Conservation (phyloP, 495 filamentous ascomycete species). For the Thermothielavioides terrestris region DNA sequence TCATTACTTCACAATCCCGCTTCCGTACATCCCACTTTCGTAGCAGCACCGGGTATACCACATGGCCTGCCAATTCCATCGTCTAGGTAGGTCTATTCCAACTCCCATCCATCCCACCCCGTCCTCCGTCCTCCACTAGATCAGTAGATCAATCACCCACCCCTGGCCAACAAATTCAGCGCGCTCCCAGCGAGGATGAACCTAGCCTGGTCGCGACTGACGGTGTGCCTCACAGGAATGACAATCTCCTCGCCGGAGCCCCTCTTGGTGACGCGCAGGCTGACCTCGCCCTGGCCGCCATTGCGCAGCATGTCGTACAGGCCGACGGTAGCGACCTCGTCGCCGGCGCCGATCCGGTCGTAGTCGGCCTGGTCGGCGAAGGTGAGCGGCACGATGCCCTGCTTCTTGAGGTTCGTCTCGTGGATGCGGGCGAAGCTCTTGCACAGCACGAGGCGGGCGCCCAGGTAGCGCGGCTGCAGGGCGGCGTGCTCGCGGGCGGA, state of each 20-base stretch:
- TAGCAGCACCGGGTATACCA: background rate
- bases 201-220: slow-evolving; percentile 77
- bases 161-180: slow-evolving; percentile 72
- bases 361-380: slow-evolving; percentile 86
- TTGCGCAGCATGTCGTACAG: slow-evolving; percentile 69
- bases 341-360: slow-evolving; percentile 68
- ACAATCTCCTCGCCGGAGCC: slow-evolving; percentile 51
- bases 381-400: slow-evolving; percentile 88
- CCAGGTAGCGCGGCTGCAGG: slow-evolving; percentile 90
- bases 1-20: too few relatives aligned
- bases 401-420: slow-evolving; percentile 99
- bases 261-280: slow-evolving; percentile 53
- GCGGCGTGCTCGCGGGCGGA: slow-evolving; percentile 93
- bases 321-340: slow-evolving; percentile 71
- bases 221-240: slow-evolving; percentile 63
- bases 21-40: too few relatives aligned
- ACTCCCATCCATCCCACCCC: background rate
- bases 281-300: slow-evolving; percentile 73
- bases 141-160: slow-evolving; percentile 1
- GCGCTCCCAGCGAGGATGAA: slow-evolving; percentile 94
- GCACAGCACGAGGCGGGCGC: slow-evolving; percentile 74
- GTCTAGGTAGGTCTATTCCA: background rate
- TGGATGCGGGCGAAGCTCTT: slow-evolving; percentile 96
- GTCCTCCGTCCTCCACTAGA: background rate
- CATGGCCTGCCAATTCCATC: background rate